Evolutionary conservation across 345 rosid genomes (phyloP), one percentile per base, ranked within the genome.

Genomic region (Lagerstroemia speciosa): DNA sequence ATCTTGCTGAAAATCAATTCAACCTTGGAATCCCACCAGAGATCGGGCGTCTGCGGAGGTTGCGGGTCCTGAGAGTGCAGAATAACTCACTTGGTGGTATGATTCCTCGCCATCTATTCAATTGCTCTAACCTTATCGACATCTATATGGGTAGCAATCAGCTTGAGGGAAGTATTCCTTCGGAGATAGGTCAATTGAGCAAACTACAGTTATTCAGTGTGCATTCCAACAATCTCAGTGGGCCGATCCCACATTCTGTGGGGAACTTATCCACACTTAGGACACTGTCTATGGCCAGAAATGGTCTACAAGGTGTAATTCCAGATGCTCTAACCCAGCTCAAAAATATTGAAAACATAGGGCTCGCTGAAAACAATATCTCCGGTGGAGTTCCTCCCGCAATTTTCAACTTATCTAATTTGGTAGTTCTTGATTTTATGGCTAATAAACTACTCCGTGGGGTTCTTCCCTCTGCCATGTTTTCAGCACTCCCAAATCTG

Each of bases 341-440:
- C 16, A 57, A 27, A 22, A 52, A 46, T 10, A 33, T 72, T n/a
- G 1, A 0, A 12, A 3, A 1, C 1, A 66, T 76, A 7, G 73
- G 6, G 29, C 3, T 70, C 30, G 62, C 0, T 7, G 36, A 1
- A 0, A 79, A 79, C 58, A 6, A 19, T 30, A 53, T 75, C 3
- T 70, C 72, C 2, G 77, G 82, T 67, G 61, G 10, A 8, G 31
- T 76, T 24, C 79, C 79, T 29, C 63, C 67, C 12, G 67, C 77
- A 2, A 37, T 79, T 58, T 78, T 66, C 69, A 75, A 72, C 40
- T 30, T 75, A 2, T 73, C 78, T 8, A 73, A 69, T 3, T 1
- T 73, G 4, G 29, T 3, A 0, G 0, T 3, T 0, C 38, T 74
- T n/a, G 48, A 68, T 1, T 0, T 68, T 20, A 50, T 22, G 16